Evolutionary conservation across 345 rosid genomes (phyloP), one percentile per base, ranked within the genome.

Genomic region (Populus davidiana): DNA sequence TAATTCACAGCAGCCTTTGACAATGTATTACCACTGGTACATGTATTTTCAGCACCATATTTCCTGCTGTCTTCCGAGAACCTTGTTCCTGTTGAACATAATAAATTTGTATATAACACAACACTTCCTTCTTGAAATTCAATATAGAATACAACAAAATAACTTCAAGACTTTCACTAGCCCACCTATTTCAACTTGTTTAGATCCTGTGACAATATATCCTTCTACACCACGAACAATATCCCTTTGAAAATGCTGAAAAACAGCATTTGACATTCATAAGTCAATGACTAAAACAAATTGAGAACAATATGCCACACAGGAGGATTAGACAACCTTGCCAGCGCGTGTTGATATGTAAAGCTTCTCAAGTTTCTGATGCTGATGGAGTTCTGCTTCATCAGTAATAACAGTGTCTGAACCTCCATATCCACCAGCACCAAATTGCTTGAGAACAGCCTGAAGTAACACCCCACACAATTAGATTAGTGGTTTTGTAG

Each of bases 391-490:
- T 82, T 93, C 97, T 44, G 86, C 89, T 81, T 91, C 97, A 75
- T 94, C 97, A 33, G 93, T 82, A 78, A 90, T 66, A 75, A 90
- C 56, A 74, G 73, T 77, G 81, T 93, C 98, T 47, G 97, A 84
- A 76, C 91, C 87, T 81, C 97, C 98, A 82, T 93, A 93, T 38
- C 96, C 98, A 79, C 93, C 88, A 56, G 81, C 97, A 35, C 97
- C 97, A 81, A 94, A 94, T 81, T 94, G 97, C 83, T 92, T 94
- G 81, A 90, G 71, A 79, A 94, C 98, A 82, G 98, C 98, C 98
- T 94, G 74, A 64, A 78, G 66, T 54, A 77, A 76, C 72, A 80
- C 27, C 36, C 62, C 43, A 43, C 47, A 27, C n/a, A n/a, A 69
- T 71, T 18, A 63, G 44, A 21, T 20, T 5, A 78, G 27, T 44